Percentiles rank a stretch among this genome's conserved stretches.
phyloP scores from a whole-genome alignment of 306 rosid genomes.

The Vachellia collinsii region DNA sequence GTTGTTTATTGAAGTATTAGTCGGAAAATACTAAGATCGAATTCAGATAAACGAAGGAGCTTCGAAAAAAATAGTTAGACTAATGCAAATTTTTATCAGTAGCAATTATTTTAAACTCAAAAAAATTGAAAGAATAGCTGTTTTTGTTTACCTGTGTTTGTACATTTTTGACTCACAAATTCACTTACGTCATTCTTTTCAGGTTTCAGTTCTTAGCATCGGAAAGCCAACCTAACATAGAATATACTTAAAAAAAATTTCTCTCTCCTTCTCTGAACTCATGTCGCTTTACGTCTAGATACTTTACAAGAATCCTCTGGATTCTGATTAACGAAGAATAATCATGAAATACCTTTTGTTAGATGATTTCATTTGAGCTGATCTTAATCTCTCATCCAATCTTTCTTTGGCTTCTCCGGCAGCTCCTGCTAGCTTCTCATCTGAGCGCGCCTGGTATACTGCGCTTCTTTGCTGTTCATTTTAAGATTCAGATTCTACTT shows the following conservation, averaged over 20 bases:
- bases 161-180: background rate
- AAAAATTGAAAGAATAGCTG: background rate
- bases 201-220: background rate
- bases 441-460: slow-evolving; percentile 39
- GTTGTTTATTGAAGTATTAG: too few relatives aligned
- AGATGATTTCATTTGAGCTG: slow-evolving; percentile 40
- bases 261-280: background rate
- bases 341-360: slow-evolving; percentile 1
- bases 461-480: slow-evolving; percentile 33
- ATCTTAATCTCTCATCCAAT: slow-evolving; percentile 62
- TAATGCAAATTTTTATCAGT: background rate
- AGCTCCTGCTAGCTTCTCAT: slow-evolving; percentile 55
- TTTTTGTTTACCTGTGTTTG: background rate
- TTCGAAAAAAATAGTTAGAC: background rate
- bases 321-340: background rate
- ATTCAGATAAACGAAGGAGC: background rate
- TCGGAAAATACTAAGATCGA: background rate
- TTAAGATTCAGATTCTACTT: background rate
- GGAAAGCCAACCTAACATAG: background rate
- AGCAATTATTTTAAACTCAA: background rate
- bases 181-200: background rate
- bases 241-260: background rate
- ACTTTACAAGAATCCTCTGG: background rate
- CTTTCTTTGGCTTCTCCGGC: slow-evolving; percentile 81
- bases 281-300: background rate